Base-by-base conservation (phyloP, 352 stramenopile species). In the Phytophthora pseudosyringae region DNA sequence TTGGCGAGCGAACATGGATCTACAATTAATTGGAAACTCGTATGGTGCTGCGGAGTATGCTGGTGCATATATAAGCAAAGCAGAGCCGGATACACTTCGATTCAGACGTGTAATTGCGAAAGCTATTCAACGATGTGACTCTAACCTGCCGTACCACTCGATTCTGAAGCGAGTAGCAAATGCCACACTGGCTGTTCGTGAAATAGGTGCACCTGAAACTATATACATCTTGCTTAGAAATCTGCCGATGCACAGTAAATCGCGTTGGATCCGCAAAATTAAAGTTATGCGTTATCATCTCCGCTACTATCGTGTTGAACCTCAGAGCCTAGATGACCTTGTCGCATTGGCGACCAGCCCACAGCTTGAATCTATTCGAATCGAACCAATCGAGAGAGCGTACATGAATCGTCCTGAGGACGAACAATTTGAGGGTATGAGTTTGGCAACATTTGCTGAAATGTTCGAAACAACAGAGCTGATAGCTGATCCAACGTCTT, bases 21-120 rank as follows among this genome's bases (percentile, higher is more conserved):
- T 74, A 6, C 57, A 75, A 13, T 26, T 59, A 1, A 66, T 75
- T 16, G 66, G 60, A 0, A 70, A 75, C 26, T 54, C 56, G 4
- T 72, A 75, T 16, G 60, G 64, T 5, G 58, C 49, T 7, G 67
- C 58, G 1, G 62, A 73, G 18, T 71, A 73, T 28, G 61, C 62
- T 5, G 67, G 62, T 28, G 47, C 59, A 0, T 71, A 73, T 40
- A 13, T 71, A 0, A 76, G 59, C 35, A 76, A 75, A 39, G 26
- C 38, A 2, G 38, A 59, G 21, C 26, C 38, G 3, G 36, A 59
- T 33, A 49, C 38, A 31, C 9, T 59, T 11, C 39, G 9, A 10
- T 64, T 13, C 56, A 67, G 33, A 5, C 15, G 45, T 6, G 51
- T 49, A 0, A 73, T 73, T n/a, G 38, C 33, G 4, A 67, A 59